Evolutionary conservation across 192 early-diverging fungal species (phyloP).

Genomic region (Dissophora globulifera): DNA sequence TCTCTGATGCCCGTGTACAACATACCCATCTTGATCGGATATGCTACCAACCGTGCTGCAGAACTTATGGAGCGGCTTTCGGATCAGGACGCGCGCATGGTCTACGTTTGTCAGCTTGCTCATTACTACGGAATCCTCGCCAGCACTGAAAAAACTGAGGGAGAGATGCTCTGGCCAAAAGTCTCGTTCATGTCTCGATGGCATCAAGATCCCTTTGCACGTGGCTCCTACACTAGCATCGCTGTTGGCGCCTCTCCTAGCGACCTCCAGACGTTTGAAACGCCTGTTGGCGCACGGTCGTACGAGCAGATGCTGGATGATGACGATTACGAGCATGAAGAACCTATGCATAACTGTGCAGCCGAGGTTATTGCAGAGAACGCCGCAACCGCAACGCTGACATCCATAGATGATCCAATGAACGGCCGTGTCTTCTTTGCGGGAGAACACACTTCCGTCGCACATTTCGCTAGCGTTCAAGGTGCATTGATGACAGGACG

Average conservation of each 20-base stretch:
- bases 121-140: constrained; percentile 21
- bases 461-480: constrained; percentile 59
- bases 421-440: constrained; percentile 54
- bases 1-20: constrained; percentile 34
- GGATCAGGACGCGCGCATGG: constrained; percentile 24
- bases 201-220: constrained; percentile 57
- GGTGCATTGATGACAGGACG: constrained; percentile 57
- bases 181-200: constrained; percentile 49
- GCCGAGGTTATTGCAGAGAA: neutral
- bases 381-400: neutral
- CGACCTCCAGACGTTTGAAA: constrained; percentile 46
- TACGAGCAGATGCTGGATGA: constrained; percentile 1
- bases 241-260: constrained; percentile 30
- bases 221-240: constrained; percentile 58
- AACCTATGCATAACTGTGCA: too few relatives aligned
- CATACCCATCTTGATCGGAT: constrained; percentile 32
- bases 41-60: constrained; percentile 43
- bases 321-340: constrained; percentile 9
- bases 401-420: constrained; percentile 19
- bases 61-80: constrained; percentile 33
- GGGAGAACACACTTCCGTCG: constrained; percentile 54
- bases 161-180: constrained; percentile 29
- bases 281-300: constrained; percentile 30
- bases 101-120: constrained; percentile 43
- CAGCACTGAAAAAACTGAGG: neutral